Conservation (phyloP, 225 moss, liverwort and hornwort species). For the Ulota crispa region DNA sequence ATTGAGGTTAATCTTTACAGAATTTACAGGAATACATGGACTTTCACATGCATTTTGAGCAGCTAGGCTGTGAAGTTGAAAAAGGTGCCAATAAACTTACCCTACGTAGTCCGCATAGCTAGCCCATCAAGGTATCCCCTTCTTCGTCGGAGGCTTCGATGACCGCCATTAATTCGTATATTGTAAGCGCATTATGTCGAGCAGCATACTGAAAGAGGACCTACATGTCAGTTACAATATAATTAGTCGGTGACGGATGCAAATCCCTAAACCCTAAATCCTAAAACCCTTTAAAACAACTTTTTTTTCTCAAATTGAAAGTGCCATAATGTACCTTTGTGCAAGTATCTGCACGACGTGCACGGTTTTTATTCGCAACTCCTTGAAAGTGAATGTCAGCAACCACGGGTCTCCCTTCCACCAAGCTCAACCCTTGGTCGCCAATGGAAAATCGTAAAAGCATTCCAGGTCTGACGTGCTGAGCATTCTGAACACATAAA, state of each 20-base stretch:
- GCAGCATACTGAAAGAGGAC: slow-evolving; percentile 96
- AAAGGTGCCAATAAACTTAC: background rate
- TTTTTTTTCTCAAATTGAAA: background rate
- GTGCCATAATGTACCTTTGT: slow-evolving; percentile 64
- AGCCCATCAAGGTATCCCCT: slow-evolving; percentile 70
- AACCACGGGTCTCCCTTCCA: slow-evolving; percentile 78
- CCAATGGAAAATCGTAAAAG: slow-evolving; percentile 85
- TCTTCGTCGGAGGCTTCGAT: slow-evolving; percentile 75
- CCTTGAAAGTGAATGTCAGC: slow-evolving; percentile 93
- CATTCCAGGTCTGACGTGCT: slow-evolving; percentile 70
- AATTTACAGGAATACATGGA: background rate
- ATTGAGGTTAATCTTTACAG: no score
- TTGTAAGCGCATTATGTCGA: slow-evolving; percentile 70
- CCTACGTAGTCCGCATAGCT: slow-evolving; percentile 12
- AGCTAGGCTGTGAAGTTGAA: no score
- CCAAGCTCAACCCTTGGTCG: slow-evolving; percentile 75
- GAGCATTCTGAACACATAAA: slow-evolving; percentile 53
- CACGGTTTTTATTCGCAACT: slow-evolving; percentile 68
- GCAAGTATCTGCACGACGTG: slow-evolving; percentile 81
- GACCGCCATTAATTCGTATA: slow-evolving; percentile 64
- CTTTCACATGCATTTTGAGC: background rate
- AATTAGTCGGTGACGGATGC: slow-evolving; percentile 7
- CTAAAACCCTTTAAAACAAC: no score
- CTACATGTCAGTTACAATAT: slow-evolving; percentile 38
- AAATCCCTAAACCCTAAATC: no score